Evolutionary conservation across 176 grass and related monocot genomes (phyloP), one percentile per base, ranked within the genome.

Genomic region (Carex kokanica): DNA sequence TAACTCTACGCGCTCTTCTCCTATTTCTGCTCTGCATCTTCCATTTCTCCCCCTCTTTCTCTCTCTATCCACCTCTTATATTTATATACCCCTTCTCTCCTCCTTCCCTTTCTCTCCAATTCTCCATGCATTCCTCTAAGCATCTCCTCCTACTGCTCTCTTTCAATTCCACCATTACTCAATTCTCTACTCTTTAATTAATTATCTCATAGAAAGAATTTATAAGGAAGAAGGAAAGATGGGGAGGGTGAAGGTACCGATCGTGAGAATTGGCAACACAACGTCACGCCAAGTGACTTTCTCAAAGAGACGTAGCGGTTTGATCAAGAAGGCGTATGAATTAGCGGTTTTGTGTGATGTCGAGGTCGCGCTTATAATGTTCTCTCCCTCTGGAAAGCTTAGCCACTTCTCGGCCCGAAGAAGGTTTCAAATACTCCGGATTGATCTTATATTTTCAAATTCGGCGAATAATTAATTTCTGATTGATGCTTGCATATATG

Each of bases 301-400:
- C 85, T 97, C 91, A 0, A 93, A 97, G 84, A 87, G 93, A 34
- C 88, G 93, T 10, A 93, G 89, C 47, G 93, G 93, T 0, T 85
- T 97, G 66, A 93, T 93, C 74, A 93, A 97, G 85, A 97, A 97
- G 51, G 93, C 93, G 3, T 95, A 92, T 65, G 93, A 95, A 86
- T 83, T 95, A 14, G 86, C 93, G 40, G 90, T 95, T 60, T 77
- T 95, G n/a, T 95, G 93, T 64, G 93, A 95, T 85, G 90, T 95
- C 64, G 88, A 90, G 57, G 84, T 95, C 41, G 93, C 93, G 0
- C 90, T 95, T 84, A 88, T 95, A 70, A 88, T 95, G 90, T 95
- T 95, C 90, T 95, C 93, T 8, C 88, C 93, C 29, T 92, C 90
- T n/a, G 79, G 88, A 17, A 73, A 77, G 15, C 93, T 95, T 71